Conservation (phyloP, 495 filamentous ascomycete genomes). For the Xylaria cubensis region DNA sequence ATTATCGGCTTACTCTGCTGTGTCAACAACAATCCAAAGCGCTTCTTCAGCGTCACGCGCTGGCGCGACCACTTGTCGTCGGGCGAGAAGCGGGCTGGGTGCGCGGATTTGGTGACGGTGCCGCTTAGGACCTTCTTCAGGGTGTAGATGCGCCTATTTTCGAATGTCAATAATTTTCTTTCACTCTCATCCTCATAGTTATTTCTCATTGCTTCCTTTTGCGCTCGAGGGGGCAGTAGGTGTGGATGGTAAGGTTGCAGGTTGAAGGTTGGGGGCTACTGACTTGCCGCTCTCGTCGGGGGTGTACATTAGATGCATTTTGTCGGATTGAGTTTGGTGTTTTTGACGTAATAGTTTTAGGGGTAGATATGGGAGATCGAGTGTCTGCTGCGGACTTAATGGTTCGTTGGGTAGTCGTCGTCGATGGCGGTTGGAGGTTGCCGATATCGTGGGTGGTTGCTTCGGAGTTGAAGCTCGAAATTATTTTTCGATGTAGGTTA, state of each 20-base stretch:
- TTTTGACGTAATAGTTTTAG: neutral
- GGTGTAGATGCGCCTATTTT: conserved; percentile 74
- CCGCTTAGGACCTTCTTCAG: conserved; percentile 79
- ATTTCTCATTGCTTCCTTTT: neutral
- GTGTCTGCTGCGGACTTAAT: neutral
- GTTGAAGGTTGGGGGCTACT: conserved; percentile 3
- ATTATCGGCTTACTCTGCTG: conserved; percentile 69
- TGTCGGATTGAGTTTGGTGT: neutral
- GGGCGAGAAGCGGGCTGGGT: conserved; percentile 95
- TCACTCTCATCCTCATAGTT: neutral
- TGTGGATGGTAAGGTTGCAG: neutral
- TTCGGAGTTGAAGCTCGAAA: conserved; percentile 14
- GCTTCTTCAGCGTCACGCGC: conserved; percentile 89
- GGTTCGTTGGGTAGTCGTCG: neutral
- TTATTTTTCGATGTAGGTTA: conserved; percentile 21
- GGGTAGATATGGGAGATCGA: no score
- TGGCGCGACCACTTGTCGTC: conserved; percentile 98
- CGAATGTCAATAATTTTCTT: neutral
- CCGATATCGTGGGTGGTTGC: conserved; percentile 3
- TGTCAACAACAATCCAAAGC: conserved; percentile 84
- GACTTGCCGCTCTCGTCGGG: conserved; percentile 73
- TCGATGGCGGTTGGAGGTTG: neutral
- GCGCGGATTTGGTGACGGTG: conserved; percentile 90
- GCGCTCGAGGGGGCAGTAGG: neutral
- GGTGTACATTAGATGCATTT: conserved; percentile 89